Evolutionary conservation across 2,329 filamentous ascomycete species (phyloP).

Genomic region (Aspergillus candidus): DNA sequence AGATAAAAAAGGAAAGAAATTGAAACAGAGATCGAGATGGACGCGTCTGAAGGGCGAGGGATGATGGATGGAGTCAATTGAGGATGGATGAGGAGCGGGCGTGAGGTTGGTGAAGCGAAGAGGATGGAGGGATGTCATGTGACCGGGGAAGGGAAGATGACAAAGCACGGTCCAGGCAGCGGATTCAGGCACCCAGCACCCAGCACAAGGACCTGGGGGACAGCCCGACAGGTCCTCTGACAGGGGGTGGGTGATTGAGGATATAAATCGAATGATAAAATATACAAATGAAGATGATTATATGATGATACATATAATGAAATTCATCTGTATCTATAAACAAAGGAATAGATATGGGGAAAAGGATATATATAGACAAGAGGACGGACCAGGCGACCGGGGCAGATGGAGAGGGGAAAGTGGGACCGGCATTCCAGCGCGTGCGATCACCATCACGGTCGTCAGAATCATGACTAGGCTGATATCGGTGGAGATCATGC

Average conservation of each 20-base stretch:
- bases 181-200: neutral
- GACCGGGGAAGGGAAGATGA: neutral
- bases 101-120: constrained; percentile 3
- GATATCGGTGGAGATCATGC: neutral
- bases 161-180: no score
- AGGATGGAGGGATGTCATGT: constrained; percentile 6
- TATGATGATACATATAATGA: no score
- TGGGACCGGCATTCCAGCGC: neutral
- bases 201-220: neutral
- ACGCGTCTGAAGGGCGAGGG: neutral
- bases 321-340: no score
- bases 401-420: neutral
- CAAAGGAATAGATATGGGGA: neutral
- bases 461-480: no score
- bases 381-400: neutral
- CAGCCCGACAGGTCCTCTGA: no score
- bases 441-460: no score
- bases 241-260: no score
- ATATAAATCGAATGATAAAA: no score
- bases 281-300: no score
- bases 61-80: neutral
- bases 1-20: constrained; percentile 1
- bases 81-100: neutral
- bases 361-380: neutral
- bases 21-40: constrained; percentile 1